These are phyloP conservation scores for Malassezia pachydermatis DNA, from an alignment of 1,284 basidiomycete species.

Conservation along the genomic window DNA sequence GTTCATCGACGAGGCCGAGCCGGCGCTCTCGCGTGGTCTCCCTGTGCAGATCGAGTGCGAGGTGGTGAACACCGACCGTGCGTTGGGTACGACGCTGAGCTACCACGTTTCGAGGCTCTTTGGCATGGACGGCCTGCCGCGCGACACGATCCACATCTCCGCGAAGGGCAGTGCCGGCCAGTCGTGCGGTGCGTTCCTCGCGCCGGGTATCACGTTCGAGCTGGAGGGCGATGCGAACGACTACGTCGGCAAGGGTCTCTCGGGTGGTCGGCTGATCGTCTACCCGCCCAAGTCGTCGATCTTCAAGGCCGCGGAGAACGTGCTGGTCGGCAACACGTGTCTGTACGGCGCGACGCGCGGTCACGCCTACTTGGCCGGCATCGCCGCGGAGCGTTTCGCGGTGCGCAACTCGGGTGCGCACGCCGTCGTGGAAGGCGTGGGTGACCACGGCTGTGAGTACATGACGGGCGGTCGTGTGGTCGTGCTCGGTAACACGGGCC, in stretches of 20 bases:
- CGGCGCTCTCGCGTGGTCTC: constrained; percentile 34
- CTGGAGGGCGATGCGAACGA: constrained; percentile 43
- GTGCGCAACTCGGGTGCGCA: constrained; percentile 45
- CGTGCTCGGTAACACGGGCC: constrained; percentile 31
- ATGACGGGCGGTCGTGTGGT: constrained; percentile 39
- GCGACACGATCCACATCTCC: constrained; percentile 45
- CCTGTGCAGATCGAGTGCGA: constrained; percentile 45
- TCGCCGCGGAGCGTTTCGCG: constrained; percentile 42
- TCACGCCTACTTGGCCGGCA: constrained; percentile 39
- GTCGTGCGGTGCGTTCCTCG: constrained; percentile 41
- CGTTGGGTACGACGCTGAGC: constrained; percentile 43
- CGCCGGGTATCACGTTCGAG: constrained; percentile 41
- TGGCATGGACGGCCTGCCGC: constrained; percentile 39
- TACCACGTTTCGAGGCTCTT: constrained; percentile 43
- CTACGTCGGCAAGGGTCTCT: constrained; percentile 35
- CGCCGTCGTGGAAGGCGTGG: constrained; percentile 41
- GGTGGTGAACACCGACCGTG: constrained; percentile 45
- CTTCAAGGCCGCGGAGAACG: constrained; percentile 45
- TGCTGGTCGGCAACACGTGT: constrained; percentile 37
- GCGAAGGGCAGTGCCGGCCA: constrained; percentile 42
- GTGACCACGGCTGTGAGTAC: constrained; percentile 39
- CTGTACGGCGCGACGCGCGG: constrained; percentile 33
- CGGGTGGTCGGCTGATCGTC: constrained; percentile 37
- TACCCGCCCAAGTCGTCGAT: constrained; percentile 40
- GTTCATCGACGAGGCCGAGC: constrained; percentile 44